These are phyloP conservation scores for Cryptococcus sp. DNA, from an alignment of 1,284 basidiomycete genomes.

Conservation along the genomic window DNA sequence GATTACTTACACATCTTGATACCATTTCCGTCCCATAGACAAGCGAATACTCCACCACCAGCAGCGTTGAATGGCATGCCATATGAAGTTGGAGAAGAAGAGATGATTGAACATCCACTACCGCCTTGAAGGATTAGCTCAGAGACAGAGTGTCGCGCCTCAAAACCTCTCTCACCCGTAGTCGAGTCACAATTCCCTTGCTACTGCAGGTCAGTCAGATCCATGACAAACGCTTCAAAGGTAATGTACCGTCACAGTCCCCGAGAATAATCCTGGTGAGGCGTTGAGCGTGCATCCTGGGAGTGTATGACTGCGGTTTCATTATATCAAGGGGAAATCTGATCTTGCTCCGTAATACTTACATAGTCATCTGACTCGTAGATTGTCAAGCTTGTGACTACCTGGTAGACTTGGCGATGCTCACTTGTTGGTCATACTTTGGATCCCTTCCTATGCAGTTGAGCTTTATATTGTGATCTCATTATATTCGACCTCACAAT, in stretches of 20 bases:
- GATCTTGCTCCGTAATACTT: not conserved
- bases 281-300: conserved; percentile 36
- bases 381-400: not conserved
- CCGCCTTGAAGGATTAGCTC: conserved; percentile 47
- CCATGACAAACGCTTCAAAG: no score
- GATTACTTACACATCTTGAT: conserved; percentile 61
- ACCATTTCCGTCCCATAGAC: conserved; percentile 62
- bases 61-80: conserved; percentile 64
- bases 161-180: conserved; percentile 12
- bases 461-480: not conserved
- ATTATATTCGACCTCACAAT: conserved; percentile 20
- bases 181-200: conserved; percentile 33
- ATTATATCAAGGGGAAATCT: no score
- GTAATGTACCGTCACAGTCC: conserved; percentile 18
- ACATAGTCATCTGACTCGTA: conserved; percentile 41
- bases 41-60: conserved; percentile 70
- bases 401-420: not conserved
- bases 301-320: conserved; percentile 35
- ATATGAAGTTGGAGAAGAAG: conserved; percentile 56
- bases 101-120: conserved; percentile 63
- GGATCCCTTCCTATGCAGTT: conserved; percentile 38
- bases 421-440: conserved; percentile 36
- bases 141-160: not conserved
- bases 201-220: conserved; percentile 7
- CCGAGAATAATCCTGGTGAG: conserved; percentile 26